Percentiles rank a stretch among this genome's conserved stretches.
phyloP scores from a whole-genome alignment of 179 eudicot genomes.

The Beta corolliflora region DNA sequence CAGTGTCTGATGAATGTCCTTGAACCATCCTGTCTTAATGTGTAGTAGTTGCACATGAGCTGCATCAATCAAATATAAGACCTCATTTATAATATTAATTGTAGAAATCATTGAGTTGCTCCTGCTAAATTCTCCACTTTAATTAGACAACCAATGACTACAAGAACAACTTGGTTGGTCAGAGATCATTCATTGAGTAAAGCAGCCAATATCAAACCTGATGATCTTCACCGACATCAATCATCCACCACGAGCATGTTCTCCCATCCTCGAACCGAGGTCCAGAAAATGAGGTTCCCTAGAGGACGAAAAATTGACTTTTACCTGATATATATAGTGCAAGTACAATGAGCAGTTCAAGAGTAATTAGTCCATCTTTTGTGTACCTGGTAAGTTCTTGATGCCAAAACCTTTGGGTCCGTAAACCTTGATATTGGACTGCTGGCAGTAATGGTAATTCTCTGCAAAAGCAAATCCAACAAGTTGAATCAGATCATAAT shows the following conservation, averaged over 20 bases:
- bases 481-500: background rate
- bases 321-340: background rate
- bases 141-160: no score
- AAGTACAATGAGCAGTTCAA: background rate
- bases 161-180: background rate
- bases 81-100: background rate
- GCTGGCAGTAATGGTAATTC: conserved; percentile 64
- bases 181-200: background rate
- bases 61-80: conserved; percentile 40
- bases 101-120: background rate
- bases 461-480: conserved; percentile 44
- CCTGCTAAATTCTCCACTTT: no score
- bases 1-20: conserved; percentile 76
- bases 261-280: conserved; percentile 77
- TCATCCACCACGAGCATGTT: conserved; percentile 89
- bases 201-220: conserved; percentile 50
- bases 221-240: conserved; percentile 79
- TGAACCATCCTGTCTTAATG: conserved; percentile 91
- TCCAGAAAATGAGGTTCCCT: conserved; percentile 93
- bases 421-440: conserved; percentile 89
- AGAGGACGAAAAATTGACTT: background rate
- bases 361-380: background rate
- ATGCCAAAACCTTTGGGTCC: conserved; percentile 89
- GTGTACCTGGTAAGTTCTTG: conserved; percentile 88
- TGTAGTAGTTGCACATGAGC: conserved; percentile 98